A percentile compares a stretch with the other conserved stretches of the same genome.
Evolutionary conservation across 768 basidiomycete genomes (phyloP).

Genomic region (Calvatia gigantea): DNA sequence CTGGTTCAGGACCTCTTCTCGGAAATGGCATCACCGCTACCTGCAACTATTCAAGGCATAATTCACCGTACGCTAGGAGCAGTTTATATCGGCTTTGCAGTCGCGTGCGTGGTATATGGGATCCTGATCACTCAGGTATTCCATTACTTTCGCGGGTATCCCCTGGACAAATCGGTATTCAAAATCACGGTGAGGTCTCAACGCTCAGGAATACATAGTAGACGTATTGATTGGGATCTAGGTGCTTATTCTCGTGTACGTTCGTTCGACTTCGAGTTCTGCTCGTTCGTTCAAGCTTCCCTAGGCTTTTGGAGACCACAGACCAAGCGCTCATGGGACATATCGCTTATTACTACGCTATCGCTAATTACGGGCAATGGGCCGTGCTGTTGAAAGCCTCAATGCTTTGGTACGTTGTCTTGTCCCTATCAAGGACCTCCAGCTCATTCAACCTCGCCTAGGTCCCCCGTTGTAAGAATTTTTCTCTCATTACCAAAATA

Average conservation of each 20-base stretch:
- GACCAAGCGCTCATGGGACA: conserved; percentile 59
- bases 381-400: conserved; percentile 30
- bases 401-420: conserved; percentile 43
- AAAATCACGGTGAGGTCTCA: conserved; percentile 45
- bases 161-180: conserved; percentile 46
- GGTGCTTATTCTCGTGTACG: conserved; percentile 39
- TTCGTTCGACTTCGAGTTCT: neutral
- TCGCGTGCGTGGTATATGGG: conserved; percentile 52
- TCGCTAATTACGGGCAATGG: conserved; percentile 40
- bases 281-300: neutral
- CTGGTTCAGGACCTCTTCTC: neutral
- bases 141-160: conserved; percentile 53
- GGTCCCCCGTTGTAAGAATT: conserved; percentile 48
- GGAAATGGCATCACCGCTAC: neutral
- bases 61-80: conserved; percentile 57
- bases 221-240: conserved; percentile 13
- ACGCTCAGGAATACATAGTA: neutral
- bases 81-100: conserved; percentile 53
- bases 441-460: conserved; percentile 18
- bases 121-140: conserved; percentile 51
- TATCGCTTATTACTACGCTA: conserved; percentile 51
- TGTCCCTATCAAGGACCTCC: neutral
- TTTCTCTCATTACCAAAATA: neutral
- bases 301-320: conserved; percentile 46
- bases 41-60: neutral